These are phyloP conservation scores for Chenopodium suecicum DNA, from an alignment of 148 eudicot genomes.

Conservation along the genomic window DNA sequence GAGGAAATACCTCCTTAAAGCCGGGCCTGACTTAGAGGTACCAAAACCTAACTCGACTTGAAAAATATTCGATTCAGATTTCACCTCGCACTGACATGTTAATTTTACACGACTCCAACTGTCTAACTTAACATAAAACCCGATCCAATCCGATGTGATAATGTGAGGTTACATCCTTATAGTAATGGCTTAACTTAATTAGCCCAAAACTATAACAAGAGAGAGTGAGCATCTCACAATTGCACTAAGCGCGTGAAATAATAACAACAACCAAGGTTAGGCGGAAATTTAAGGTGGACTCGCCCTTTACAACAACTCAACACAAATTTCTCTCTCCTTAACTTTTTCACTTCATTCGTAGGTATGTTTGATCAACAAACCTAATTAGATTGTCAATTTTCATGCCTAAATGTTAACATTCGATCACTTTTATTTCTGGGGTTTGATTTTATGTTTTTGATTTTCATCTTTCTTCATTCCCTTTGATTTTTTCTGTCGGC, in stretches of 20 bases:
- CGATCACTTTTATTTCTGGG: neutral
- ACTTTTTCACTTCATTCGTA: neutral
- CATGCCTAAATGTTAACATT: neutral
- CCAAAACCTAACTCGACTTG: too few species aligned
- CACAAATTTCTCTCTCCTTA: neutral
- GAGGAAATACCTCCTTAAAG: too few species aligned
- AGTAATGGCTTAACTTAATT: too few species aligned
- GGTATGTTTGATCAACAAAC: neutral
- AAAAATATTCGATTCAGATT: too few species aligned
- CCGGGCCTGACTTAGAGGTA: too few species aligned
- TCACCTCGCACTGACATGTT: too few species aligned
- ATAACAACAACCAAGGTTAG: slow-evolving; percentile 5
- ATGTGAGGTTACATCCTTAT: too few species aligned
- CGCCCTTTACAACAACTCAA: neutral
- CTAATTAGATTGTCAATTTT: neutral
- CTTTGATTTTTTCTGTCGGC: slow-evolving; percentile 14
- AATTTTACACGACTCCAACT: too few species aligned
- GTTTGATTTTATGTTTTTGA: neutral
- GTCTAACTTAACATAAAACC: too few species aligned
- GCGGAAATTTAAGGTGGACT: slow-evolving; percentile 8
- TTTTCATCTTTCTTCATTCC: neutral
- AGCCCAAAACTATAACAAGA: too few species aligned
- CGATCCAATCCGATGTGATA: too few species aligned
- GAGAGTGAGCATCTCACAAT: too few species aligned
- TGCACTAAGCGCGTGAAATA: neutral